Percentiles rank a stretch among this genome's conserved stretches.
Evolutionary conservation across 108 stramenopile genomes (phyloP).

Genomic region (Fragilaria crotonensis): DNA sequence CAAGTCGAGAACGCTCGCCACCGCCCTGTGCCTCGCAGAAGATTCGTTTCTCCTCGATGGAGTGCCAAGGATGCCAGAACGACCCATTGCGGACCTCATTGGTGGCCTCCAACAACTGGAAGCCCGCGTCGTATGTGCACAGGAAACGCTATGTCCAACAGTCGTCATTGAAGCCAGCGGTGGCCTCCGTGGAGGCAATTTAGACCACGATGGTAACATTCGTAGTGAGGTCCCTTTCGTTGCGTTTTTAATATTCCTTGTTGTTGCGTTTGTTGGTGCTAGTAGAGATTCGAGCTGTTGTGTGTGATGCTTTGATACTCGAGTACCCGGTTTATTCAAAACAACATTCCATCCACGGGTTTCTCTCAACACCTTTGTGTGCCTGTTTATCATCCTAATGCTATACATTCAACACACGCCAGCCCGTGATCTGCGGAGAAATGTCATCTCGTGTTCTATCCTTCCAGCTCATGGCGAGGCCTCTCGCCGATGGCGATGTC

Average conservation of each 20-base stretch:
- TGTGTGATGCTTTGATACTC: not conserved
- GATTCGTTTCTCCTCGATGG: constrained; percentile 93
- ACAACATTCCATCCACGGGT: no score
- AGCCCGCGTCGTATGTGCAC: constrained; percentile 86
- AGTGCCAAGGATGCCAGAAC: constrained; percentile 92
- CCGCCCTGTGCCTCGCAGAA: constrained; percentile 81
- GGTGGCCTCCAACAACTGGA: constrained; percentile 89
- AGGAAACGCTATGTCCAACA: constrained; percentile 89
- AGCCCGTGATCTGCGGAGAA: constrained; percentile 86
- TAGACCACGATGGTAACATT: no score
- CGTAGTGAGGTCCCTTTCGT: constrained; percentile 23
- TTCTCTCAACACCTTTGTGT: not conserved
- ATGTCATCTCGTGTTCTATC: constrained; percentile 97
- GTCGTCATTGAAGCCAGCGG: constrained; percentile 78
- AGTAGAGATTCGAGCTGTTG: not conserved
- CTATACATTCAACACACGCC: not conserved
- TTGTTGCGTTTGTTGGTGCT: no score
- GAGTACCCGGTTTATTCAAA: not conserved
- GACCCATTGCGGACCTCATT: constrained; percentile 91
- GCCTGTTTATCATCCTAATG: no score
- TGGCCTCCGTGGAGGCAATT: constrained; percentile 55
- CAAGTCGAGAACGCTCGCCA: no score
- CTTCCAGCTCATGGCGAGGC: constrained; percentile 92
- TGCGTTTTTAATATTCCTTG: not conserved
- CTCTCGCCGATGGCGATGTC: constrained; percentile 69